Evolutionary conservation across 129 eudicot genomes (phyloP).

Genomic region (Kitagawia praeruptora): DNA sequence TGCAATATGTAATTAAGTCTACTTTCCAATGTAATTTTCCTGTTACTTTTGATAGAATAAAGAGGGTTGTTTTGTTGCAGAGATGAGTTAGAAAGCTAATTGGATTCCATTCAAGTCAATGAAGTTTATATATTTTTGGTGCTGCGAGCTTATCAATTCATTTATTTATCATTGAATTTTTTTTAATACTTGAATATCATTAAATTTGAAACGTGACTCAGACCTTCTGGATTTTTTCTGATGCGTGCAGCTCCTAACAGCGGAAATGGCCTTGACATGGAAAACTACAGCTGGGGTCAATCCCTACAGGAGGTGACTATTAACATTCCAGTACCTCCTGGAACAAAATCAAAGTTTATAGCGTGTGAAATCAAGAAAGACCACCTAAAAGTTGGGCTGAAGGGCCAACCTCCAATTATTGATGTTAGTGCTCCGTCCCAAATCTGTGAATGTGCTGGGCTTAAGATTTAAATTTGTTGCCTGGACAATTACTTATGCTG

Average conservation of each 20-base stretch:
- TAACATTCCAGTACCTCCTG: slow-evolving; percentile 67
- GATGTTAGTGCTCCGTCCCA: slow-evolving; percentile 33
- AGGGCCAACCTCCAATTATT: slow-evolving; percentile 78
- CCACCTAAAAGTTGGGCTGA: slow-evolving; percentile 74
- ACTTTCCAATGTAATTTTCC: not conserved
- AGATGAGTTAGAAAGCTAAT: not conserved
- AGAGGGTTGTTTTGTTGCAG: not conserved
- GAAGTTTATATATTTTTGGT: not conserved
- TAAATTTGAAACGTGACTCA: not conserved
- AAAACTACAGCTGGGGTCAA: slow-evolving; percentile 73
- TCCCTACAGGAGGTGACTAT: slow-evolving; percentile 74
- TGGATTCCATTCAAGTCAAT: not conserved
- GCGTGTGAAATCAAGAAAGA: slow-evolving; percentile 71
- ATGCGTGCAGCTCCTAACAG: slow-evolving; percentile 58
- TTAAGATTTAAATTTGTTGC: not conserved
- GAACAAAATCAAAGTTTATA: slow-evolving; percentile 63
- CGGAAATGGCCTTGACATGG: slow-evolving; percentile 76
- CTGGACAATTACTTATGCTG: not conserved
- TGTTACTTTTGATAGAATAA: not conserved
- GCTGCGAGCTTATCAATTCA: not conserved
- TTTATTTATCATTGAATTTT: not conserved
- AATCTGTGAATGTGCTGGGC: too few species aligned
- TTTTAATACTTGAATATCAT: not conserved
- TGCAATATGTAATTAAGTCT: too few species aligned
- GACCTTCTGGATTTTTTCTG: not conserved